Conservation (phyloP, 768 basidiomycete genomes). For the Multifurca ochricompacta region DNA sequence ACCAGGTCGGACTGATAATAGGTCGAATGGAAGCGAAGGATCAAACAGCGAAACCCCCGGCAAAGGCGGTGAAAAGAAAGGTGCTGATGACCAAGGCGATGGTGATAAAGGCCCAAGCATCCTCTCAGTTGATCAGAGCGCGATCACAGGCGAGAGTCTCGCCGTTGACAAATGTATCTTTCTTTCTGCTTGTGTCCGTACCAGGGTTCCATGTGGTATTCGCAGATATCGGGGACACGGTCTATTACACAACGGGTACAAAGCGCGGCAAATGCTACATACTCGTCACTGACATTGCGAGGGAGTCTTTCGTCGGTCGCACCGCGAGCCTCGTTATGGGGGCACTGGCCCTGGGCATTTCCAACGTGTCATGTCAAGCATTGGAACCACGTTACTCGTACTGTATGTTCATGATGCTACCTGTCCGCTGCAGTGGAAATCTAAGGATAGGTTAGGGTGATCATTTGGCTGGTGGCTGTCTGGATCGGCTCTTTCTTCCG, state of each 20-base stretch:
- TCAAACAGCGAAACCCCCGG: neutral
- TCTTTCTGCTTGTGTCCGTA: neutral
- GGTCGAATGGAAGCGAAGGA: neutral
- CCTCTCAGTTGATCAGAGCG: slow-evolving; percentile 37
- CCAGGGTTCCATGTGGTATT: neutral
- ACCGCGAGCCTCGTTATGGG: slow-evolving; percentile 38
- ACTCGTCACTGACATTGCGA: slow-evolving; percentile 32
- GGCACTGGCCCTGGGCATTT: slow-evolving; percentile 38
- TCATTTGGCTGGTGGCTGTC: slow-evolving; percentile 35
- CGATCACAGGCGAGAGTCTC: slow-evolving; percentile 41
- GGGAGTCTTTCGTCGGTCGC: slow-evolving; percentile 37
- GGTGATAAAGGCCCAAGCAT: slow-evolving; percentile 35
- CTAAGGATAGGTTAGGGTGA: slow-evolving; percentile 24
- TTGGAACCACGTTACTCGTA: slow-evolving; percentile 37
- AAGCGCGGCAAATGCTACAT: slow-evolving; percentile 35
- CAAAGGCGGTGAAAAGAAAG: slow-evolving; percentile 10
- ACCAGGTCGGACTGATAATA: neutral
- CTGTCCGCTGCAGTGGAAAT: neutral
- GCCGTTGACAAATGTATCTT: slow-evolving; percentile 36
- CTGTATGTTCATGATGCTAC: slow-evolving; percentile 20
- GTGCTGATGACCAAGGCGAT: slow-evolving; percentile 8
- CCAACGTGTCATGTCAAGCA: slow-evolving; percentile 36
- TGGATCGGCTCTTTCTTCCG: slow-evolving; percentile 42
- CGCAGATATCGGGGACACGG: slow-evolving; percentile 31
- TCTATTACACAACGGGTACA: slow-evolving; percentile 33